A percentile compares a stretch with the other conserved stretches of the same genome.
These are phyloP conservation scores for Xylariaceae sp. DNA, from an alignment of 2,329 filamentous ascomycete genomes.

Conservation along the genomic window DNA sequence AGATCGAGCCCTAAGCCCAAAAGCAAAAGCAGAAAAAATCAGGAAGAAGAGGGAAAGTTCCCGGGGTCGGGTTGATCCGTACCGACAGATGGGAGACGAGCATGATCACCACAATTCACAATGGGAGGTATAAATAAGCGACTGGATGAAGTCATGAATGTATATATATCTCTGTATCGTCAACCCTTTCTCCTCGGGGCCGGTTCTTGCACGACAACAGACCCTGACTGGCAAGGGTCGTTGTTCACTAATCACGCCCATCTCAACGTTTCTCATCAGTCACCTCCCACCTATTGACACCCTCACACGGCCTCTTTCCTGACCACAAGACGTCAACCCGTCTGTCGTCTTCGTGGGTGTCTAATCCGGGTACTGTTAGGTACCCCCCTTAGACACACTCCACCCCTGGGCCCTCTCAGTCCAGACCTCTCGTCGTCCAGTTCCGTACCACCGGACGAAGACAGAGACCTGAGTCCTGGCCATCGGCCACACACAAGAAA, in stretches of 20 bases:
- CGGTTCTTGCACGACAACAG: neutral
- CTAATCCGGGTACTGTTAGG: too few relatives aligned
- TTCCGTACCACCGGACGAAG: neutral
- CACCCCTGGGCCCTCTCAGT: too few relatives aligned
- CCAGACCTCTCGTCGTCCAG: too few relatives aligned
- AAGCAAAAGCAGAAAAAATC: neutral
- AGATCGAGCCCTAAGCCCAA: neutral
- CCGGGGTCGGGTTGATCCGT: conserved; percentile 12
- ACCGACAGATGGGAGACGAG: conserved; percentile 5
- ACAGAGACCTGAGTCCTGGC: neutral
- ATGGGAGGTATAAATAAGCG: conserved; percentile 3
- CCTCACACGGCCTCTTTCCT: neutral
- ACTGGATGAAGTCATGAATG: neutral
- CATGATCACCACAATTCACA: neutral
- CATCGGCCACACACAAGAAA: neutral
- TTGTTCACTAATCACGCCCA: conserved; percentile 13
- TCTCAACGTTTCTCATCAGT: neutral
- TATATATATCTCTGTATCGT: neutral
- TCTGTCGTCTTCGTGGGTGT: too few relatives aligned
- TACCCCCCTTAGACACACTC: too few relatives aligned
- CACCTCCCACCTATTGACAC: neutral
- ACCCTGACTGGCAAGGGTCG: neutral
- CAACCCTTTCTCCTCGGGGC: neutral
- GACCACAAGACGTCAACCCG: too few relatives aligned
- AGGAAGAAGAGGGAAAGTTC: conserved; percentile 6